Evolutionary conservation across 108 stramenopile genomes (phyloP).

Genomic region (Cafeteria roenbergensis): DNA sequence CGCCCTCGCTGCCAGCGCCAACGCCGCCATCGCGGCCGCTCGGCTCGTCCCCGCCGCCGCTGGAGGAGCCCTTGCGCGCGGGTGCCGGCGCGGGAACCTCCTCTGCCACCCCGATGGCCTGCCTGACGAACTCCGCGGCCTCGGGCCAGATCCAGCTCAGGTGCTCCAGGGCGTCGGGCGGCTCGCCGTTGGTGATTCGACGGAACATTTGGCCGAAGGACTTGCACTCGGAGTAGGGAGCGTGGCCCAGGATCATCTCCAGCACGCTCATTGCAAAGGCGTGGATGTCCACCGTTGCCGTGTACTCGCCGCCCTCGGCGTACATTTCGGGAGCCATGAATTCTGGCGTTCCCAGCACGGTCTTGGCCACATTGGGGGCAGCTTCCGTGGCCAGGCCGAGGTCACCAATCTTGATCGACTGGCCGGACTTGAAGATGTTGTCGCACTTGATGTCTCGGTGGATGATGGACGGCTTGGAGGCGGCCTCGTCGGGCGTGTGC

Average conservation of each 20-base stretch:
- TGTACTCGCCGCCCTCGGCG: slow-evolving; percentile 37
- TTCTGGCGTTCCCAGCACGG: slow-evolving; percentile 45
- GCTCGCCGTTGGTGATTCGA: not conserved
- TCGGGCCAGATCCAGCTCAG: slow-evolving; percentile 2
- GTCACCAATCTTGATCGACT: slow-evolving; percentile 40
- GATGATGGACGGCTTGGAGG: slow-evolving; percentile 11
- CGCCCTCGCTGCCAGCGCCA: not conserved
- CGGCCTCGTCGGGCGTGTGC: slow-evolving; percentile 66
- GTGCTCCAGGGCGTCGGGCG: not conserved
- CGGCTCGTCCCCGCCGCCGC: not conserved
- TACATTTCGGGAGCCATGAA: slow-evolving; percentile 88
- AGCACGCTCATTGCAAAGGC: slow-evolving; percentile 50
- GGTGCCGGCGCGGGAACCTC: not conserved
- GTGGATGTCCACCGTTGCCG: slow-evolving; percentile 47
- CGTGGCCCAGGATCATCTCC: slow-evolving; percentile 44
- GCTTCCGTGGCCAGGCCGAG: slow-evolving; percentile 38
- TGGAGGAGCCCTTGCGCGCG: not conserved
- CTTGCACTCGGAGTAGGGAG: slow-evolving; percentile 36
- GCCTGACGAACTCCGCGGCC: not conserved
- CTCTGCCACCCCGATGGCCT: not conserved
- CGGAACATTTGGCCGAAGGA: slow-evolving; percentile 30
- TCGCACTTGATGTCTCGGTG: slow-evolving; percentile 41
- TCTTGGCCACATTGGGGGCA: slow-evolving; percentile 18
- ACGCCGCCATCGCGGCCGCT: not conserved
- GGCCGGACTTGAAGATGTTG: slow-evolving; percentile 48